Evolutionary conservation across 257 asterid species (phyloP).

Genomic region (Salvia hispanica): DNA sequence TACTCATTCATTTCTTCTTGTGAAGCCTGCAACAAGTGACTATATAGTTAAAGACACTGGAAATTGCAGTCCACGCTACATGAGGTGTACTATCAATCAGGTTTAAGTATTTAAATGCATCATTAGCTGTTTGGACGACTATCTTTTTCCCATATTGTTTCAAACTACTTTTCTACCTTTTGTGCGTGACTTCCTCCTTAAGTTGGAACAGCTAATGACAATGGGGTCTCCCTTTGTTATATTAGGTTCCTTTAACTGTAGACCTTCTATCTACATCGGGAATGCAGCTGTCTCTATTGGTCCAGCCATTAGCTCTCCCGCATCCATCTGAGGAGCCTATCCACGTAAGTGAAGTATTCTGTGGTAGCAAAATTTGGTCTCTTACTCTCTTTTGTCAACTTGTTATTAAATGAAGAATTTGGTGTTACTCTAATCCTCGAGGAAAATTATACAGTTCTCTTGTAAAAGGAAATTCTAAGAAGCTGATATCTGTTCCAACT

Average conservation of each 20-base stretch:
- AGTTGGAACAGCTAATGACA: slow-evolving; percentile 34
- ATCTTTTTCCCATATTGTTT: not conserved
- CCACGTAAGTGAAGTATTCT: slow-evolving; percentile 57
- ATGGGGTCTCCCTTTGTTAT: slow-evolving; percentile 32
- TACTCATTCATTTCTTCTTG: slow-evolving; percentile 27
- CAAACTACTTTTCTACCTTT: slow-evolving; percentile 6
- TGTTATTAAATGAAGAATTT: slow-evolving; percentile 7
- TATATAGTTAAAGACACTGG: slow-evolving; percentile 93
- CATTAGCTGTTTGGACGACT: slow-evolving; percentile 10
- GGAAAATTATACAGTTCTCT: slow-evolving; percentile 12
- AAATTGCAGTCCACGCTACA: slow-evolving; percentile 97
- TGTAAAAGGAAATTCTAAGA: not conserved
- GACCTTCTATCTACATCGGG: slow-evolving; percentile 95
- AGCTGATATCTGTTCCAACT: slow-evolving; percentile 2
- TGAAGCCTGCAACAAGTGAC: slow-evolving; percentile 96
- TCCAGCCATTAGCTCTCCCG: slow-evolving; percentile 97
- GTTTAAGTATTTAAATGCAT: slow-evolving; percentile 41
- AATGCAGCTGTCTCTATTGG: slow-evolving; percentile 92
- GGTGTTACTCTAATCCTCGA: slow-evolving; percentile 4
- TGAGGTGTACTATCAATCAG: slow-evolving; percentile 97
- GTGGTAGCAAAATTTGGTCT: slow-evolving; percentile 18
- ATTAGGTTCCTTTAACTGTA: slow-evolving; percentile 88
- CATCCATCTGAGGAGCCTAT: slow-evolving; percentile 98
- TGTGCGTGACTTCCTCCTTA: slow-evolving; percentile 17
- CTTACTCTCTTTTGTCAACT: not conserved